Evolutionary conservation across 805 yeast species (phyloP), one percentile per base, ranked within the genome.

Genomic region (Candida maris): DNA sequence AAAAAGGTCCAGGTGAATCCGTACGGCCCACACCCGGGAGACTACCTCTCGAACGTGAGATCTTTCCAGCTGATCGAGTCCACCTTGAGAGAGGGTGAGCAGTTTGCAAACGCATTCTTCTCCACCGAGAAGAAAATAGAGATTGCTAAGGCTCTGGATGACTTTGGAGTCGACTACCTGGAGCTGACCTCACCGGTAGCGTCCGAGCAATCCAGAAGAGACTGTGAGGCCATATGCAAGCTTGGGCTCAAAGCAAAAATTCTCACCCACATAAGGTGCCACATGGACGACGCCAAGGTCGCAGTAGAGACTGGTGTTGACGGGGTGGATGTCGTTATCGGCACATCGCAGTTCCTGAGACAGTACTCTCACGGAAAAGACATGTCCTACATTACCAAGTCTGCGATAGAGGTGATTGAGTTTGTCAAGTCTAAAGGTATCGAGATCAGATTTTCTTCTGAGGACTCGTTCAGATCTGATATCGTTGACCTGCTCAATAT

Each of bases 301-400:
- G 98, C 98, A 5, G 98, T 91, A 32, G 93, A 86, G 58, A 91
- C 97, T 26, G 97, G 98, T 62, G 98, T 93, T 36, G 97, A 93
- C 62, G 98, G 97, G 67, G 97, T 91, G 45, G 97, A 93, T 68
- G 96, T 91, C 39, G 97, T 91, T 42, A 91, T 91, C 64, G 97
- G 97, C 48, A 91, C 97, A 16, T 89, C 97, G 21, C 95, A 85
- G 64, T 93, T 88, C 64, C 73, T 93, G 56, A 81, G 97, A 67
- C 84, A 89, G 64, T 89, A 80, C 64, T 85, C 96, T 18, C 97
- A 93, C 64, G 98, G 98, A 61, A 91, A 91, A 72, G 98, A 91
- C 68, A 91, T 91, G 98, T 81, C 86, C 62, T 91, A 89, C 69
- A 91, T 91, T 61, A 94, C 97, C 57, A 83, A 91, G 71, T 73